Evolutionary conservation across 75 land plant species (phyloP).

Genomic region (Sequoia sempervirens): DNA sequence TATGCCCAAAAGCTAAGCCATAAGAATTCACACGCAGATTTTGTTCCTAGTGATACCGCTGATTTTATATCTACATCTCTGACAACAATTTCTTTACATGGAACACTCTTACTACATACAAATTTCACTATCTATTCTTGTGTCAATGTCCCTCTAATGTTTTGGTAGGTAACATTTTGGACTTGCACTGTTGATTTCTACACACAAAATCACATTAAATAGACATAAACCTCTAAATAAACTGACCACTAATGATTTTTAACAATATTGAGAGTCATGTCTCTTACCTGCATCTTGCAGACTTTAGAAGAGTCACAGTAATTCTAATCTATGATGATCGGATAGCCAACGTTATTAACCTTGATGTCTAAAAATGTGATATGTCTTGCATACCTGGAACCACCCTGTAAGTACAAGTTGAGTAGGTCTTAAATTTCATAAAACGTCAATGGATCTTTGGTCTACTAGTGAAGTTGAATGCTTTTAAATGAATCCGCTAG

Average conservation of each 20-base stretch:
- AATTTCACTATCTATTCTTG: conserved; percentile 31
- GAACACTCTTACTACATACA: conserved; percentile 34
- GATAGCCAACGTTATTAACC: conserved; percentile 1
- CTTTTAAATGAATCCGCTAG: too few species aligned
- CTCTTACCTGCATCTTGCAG: too few species aligned
- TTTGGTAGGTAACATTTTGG: conserved; percentile 30
- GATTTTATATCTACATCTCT: not conserved
- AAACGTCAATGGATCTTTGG: too few species aligned
- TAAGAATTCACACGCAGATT: not conserved
- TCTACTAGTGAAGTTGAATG: too few species aligned
- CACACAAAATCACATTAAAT: not conserved
- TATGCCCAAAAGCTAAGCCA: not conserved
- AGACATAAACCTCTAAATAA: too few species aligned
- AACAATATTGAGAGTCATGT: too few species aligned
- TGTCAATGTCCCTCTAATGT: conserved; percentile 52
- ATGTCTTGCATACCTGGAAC: conserved; percentile 24
- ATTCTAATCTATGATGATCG: conserved; percentile 55
- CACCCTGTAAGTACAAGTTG: not conserved
- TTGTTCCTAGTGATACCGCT: not conserved
- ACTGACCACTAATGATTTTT: too few species aligned
- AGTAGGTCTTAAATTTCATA: too few species aligned
- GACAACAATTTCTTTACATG: conserved; percentile 31
- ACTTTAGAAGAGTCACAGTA: too few species aligned
- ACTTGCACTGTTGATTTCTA: conserved; percentile 49
- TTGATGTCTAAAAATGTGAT: conserved; percentile 19